Conservation (phyloP, 768 basidiomycete species). For the Coprinellus aureogranulatus region DNA sequence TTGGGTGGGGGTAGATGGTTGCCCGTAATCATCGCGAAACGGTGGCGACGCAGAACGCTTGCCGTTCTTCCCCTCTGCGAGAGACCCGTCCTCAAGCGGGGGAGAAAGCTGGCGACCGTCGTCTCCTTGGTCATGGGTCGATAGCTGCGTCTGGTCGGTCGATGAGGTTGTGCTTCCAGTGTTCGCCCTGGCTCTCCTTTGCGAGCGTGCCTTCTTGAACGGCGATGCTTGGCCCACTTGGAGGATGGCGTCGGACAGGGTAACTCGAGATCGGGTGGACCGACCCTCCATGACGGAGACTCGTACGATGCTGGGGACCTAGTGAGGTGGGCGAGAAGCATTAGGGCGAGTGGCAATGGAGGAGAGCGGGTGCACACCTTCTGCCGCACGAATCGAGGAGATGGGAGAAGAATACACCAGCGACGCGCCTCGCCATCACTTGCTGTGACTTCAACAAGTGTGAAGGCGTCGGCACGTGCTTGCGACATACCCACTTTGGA, state of each 20-base stretch:
- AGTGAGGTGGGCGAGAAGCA: neutral
- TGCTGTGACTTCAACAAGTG: neutral
- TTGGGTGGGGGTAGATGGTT: conserved; percentile 23
- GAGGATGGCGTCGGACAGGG: conserved; percentile 45
- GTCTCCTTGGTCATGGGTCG: conserved; percentile 23
- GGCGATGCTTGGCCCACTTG: conserved; percentile 47
- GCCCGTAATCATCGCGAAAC: conserved; percentile 27
- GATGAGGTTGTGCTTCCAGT: conserved; percentile 22
- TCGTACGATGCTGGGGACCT: neutral
- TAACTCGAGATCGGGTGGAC: conserved; percentile 51
- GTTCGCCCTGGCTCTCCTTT: conserved; percentile 17
- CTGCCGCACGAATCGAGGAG: neutral
- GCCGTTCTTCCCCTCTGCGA: conserved; percentile 18
- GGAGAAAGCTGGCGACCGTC: conserved; percentile 51
- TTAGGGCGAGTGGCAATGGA: neutral
- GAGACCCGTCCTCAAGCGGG: conserved; percentile 24
- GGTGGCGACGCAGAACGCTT: conserved; percentile 44
- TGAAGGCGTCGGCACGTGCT: conserved; percentile 1
- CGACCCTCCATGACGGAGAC: conserved; percentile 8
- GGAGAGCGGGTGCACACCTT: neutral
- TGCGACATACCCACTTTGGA: neutral
- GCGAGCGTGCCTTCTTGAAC: conserved; percentile 48
- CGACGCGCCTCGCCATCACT: neutral
- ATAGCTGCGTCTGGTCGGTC: conserved; percentile 1
- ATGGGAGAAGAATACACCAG: neutral